Evolutionary conservation across 768 basidiomycete species (phyloP), one percentile per base, ranked within the genome.

Genomic region (Pisolithus marmoratus): DNA sequence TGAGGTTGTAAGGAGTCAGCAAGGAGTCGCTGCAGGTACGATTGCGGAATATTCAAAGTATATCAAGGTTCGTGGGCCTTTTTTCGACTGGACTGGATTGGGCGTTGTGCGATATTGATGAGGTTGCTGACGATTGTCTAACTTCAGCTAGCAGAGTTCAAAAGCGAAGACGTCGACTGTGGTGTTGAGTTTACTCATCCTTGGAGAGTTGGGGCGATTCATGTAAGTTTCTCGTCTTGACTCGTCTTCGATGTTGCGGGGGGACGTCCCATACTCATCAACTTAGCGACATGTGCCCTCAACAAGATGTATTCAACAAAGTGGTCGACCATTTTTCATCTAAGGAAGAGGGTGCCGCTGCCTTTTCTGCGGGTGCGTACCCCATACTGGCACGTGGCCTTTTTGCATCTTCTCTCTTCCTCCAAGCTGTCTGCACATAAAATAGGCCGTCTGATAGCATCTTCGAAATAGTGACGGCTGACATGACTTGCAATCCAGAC

Each of bases 201-300:
- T 98, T 46, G 96, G 96, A 44, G 96, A 98, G 67, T 78, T 98
- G 38, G 96, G 95, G 31, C 85, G 94, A 31, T 85, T 84, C 61
- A 84, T 90, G 94, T 96, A 53, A 72, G 37, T 51, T 2, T 31
- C 17, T 38, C 12, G 12, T 31, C 8, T 23, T 26, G 15, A 12
- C 29, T 48, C 48, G 34, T 38, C 48, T 43, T 48, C 34, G 12
- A 8, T 15, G 2, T 37, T 29, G n/a, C 20, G n/a, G n/a, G 6
- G 6, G 14, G 15, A n/a, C 8, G 14, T n/a, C 14, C 19, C 24
- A 15, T 45, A 26, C 49, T n/a, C 5, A 8, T 48, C 56, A 26
- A 50, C 49, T 50, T 15, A 98, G 94, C 57, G 95, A 98, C 61
- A 86, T 98, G 81, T 83, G 86, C 1, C 75, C 75, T 24, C 87